Percentiles rank a stretch among this genome's conserved stretches.
These are phyloP conservation scores for Xylaria grammica DNA, from an alignment of 495 filamentous ascomycete species.

Conservation along the genomic window DNA sequence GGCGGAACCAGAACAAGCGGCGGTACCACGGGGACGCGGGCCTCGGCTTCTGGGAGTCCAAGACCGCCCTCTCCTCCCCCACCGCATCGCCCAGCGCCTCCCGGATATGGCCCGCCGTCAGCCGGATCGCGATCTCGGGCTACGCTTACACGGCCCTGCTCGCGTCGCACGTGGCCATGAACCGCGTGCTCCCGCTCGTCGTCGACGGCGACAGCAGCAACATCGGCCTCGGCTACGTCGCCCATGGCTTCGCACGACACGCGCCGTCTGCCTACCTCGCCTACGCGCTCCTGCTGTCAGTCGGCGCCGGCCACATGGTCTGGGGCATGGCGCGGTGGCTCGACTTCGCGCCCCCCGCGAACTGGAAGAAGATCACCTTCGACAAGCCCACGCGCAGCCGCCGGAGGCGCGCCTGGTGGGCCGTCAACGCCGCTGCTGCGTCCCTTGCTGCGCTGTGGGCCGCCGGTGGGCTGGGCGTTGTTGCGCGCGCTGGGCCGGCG, in stretches of 20 bases:
- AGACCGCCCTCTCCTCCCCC: conserved; percentile 22
- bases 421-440: conserved; percentile 66
- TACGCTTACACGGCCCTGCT: conserved; percentile 69
- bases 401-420: conserved; percentile 67
- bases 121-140: conserved; percentile 67
- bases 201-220: conserved; percentile 84
- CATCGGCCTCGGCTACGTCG: conserved; percentile 78
- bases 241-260: conserved; percentile 81
- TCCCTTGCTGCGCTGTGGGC: conserved; percentile 72
- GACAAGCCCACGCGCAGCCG: conserved; percentile 51
- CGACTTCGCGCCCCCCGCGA: conserved; percentile 52
- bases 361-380: conserved; percentile 50
- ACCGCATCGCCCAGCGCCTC: conserved; percentile 26
- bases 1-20: conserved; percentile 66
- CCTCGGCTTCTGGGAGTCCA: conserved; percentile 45
- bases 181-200: conserved; percentile 70
- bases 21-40: conserved; percentile 65
- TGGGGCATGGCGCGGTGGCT: conserved; percentile 85
- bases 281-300: conserved; percentile 69
- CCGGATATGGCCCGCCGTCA: conserved; percentile 71
- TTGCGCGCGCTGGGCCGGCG: conserved; percentile 72
- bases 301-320: conserved; percentile 78
- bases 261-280: conserved; percentile 67
- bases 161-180: conserved; percentile 70
- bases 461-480: conserved; percentile 76